Evolutionary conservation across 1,284 basidiomycete species (phyloP), one percentile per base, ranked within the genome.

Genomic region (Kwoniella shivajii): DNA sequence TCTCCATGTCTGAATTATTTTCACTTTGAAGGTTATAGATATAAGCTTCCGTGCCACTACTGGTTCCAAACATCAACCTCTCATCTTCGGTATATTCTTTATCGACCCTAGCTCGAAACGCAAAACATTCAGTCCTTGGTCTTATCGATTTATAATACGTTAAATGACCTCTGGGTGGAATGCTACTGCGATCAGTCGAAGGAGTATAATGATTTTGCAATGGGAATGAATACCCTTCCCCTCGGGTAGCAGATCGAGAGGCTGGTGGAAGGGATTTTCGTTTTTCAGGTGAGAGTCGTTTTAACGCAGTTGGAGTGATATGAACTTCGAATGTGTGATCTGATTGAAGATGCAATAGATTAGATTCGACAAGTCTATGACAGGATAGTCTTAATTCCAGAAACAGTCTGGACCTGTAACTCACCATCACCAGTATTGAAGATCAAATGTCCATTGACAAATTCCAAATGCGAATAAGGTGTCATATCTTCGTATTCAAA

Each of bases 21-120:
- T 57, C 60, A 55, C 73, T 66, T 36, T 73, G 73, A 36, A 76
- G 45, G 47, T 73, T 67, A 59, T 62, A 75, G 29, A 76, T 59
- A 53, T 68, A 75, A 4, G 73, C 59, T 3, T 61, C 68, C 16
- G 61, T 41, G 5, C 41, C 45, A 0, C 69, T 71, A 2, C 67
- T 67, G 1, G 66, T 63, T 2, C 60, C 67, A 7, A 76, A 38
- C 1, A 74, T 61, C 2, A 67, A 68, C 10, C 65, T 58, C 13
- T 62, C 60, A n/a, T 46, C 55, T 20, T 58, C 52, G 1, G 58
- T 58, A 27, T 55, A 62, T 26, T 65, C 61, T 4, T 54, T 49
- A 63, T 76, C 73, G 4, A 73, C 44, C 38, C 73, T 59, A 3
- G 72, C 66, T 31, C 73, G 57, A 51, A 70, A 75, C 0, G 74